Percentiles rank a stretch among this genome's conserved stretches.
Conservation (phyloP, 2,329 filamentous ascomycete genomes). For the Chalaropsis ovoidea region DNA sequence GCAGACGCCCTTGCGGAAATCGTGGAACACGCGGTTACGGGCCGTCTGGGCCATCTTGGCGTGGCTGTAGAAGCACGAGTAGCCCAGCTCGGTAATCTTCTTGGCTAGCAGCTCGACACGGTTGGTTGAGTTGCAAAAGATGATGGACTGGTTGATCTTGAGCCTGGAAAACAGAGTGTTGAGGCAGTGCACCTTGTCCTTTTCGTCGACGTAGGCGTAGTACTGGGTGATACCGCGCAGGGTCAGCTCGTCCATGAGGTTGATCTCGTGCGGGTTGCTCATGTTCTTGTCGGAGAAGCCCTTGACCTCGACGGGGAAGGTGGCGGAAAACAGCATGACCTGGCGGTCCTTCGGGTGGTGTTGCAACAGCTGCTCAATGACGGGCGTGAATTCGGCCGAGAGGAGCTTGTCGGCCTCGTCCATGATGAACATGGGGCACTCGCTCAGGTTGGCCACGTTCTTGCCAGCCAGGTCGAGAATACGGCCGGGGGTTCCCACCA, state of each 20-base stretch:
- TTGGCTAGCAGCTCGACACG: slow-evolving; percentile 94
- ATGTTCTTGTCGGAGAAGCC: slow-evolving; percentile 98
- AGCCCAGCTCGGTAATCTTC: slow-evolving; percentile 97
- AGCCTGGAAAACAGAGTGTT: slow-evolving; percentile 98
- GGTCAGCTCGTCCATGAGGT: slow-evolving; percentile 98
- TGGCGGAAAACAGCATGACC: slow-evolving; percentile 98
- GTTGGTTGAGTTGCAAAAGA: slow-evolving; percentile 99
- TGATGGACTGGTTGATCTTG: slow-evolving; percentile 99
- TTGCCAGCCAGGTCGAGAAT: slow-evolving; percentile 95
- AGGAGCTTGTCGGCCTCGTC: slow-evolving; percentile 97
- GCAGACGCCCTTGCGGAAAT: slow-evolving; percentile 96
- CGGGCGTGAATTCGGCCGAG: slow-evolving; percentile 90
- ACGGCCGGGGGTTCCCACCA: slow-evolving; percentile 92
- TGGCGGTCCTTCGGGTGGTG: slow-evolving; percentile 97
- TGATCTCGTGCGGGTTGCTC: slow-evolving; percentile 93
- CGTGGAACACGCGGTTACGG: slow-evolving; percentile 96
- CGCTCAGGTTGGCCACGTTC: slow-evolving; percentile 87
- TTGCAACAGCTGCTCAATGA: slow-evolving; percentile 88
- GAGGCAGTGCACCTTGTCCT: slow-evolving; percentile 96
- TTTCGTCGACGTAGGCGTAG: slow-evolving; percentile 98
- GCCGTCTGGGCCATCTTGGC: slow-evolving; percentile 95
- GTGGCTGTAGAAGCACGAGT: slow-evolving; percentile 99
- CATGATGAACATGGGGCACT: slow-evolving; percentile 98
- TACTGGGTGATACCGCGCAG: slow-evolving; percentile 97
- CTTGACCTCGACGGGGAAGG: slow-evolving; percentile 94